A percentile compares a stretch with the other conserved stretches of the same genome.
Conservation (phyloP, 306 rosid species). For the Inga leiocalycina region DNA sequence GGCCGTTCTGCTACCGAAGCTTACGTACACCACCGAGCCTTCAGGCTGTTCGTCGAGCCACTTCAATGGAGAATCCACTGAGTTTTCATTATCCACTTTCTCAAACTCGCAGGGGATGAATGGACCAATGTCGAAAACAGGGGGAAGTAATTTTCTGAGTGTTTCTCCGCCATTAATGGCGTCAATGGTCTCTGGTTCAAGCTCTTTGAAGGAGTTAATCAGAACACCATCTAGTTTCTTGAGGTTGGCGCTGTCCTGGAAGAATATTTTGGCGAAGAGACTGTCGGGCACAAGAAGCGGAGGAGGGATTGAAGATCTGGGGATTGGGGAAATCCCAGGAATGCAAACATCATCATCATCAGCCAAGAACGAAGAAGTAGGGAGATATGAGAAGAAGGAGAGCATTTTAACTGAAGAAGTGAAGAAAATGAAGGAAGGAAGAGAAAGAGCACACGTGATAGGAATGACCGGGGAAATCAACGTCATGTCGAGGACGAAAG, state of each 20-base stretch:
- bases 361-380: not conserved
- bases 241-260: constrained; percentile 41
- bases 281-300: constrained; percentile 21
- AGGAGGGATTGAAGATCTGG: constrained; percentile 54
- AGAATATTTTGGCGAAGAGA: constrained; percentile 22
- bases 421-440: constrained; percentile 43
- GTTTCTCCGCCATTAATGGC: constrained; percentile 42
- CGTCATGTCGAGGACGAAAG: constrained; percentile 33
- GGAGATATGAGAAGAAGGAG: not conserved
- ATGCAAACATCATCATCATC: constrained; percentile 27
- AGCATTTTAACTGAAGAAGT: constrained; percentile 27
- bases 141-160: constrained; percentile 36
- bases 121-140: constrained; percentile 54
- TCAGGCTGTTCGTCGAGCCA: constrained; percentile 46
- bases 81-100: constrained; percentile 16
- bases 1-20: constrained; percentile 50
- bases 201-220: constrained; percentile 45
- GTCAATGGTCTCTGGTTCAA: constrained; percentile 39
- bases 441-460: not conserved
- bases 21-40: constrained; percentile 47
- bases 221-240: constrained; percentile 43
- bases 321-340: constrained; percentile 44
- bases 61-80: constrained; percentile 14
- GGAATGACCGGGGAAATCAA: constrained; percentile 39
- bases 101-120: constrained; percentile 54